Percentiles rank a stretch among this genome's conserved stretches.
These are phyloP conservation scores for Boletus patriciae DNA, from an alignment of 768 basidiomycete genomes.

Conservation along the genomic window DNA sequence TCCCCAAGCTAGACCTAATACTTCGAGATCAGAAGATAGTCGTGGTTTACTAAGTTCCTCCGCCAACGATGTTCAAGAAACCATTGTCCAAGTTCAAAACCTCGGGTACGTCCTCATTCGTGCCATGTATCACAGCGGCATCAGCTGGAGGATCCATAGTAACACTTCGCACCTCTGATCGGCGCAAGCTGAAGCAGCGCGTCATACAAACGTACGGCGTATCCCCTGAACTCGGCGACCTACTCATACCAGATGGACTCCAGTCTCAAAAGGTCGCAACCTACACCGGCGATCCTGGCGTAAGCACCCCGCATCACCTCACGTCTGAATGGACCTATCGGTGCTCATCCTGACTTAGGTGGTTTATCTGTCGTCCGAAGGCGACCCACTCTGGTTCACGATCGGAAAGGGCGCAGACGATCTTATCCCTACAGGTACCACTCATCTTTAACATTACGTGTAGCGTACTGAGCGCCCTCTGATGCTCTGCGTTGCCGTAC, in stretches of 20 bases:
- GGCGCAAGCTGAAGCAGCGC: constrained; percentile 67
- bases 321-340: neutral
- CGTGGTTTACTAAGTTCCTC: too few relatives aligned
- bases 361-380: constrained; percentile 60
- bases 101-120: constrained; percentile 39
- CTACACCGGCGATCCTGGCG: constrained; percentile 64
- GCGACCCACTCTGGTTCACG: constrained; percentile 79
- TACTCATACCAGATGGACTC: constrained; percentile 74
- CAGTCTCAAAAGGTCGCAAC: constrained; percentile 66
- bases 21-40: too few relatives aligned
- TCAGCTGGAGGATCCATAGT: constrained; percentile 34
- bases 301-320: constrained; percentile 27
- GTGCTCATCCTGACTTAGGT: constrained; percentile 42
- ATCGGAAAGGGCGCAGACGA: constrained; percentile 66
- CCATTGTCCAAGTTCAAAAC: constrained; percentile 67
- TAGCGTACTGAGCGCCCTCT: neutral
- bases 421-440: constrained; percentile 66
- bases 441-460: neutral
- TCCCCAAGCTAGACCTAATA: too few relatives aligned
- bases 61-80: constrained; percentile 84
- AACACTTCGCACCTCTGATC: constrained; percentile 70
- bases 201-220: constrained; percentile 48
- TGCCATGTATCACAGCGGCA: neutral
- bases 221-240: constrained; percentile 59
- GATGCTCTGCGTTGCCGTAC: neutral